Evolutionary conservation across 1,284 basidiomycete species (phyloP).

Genomic region (Megacollybia platyphylla): DNA sequence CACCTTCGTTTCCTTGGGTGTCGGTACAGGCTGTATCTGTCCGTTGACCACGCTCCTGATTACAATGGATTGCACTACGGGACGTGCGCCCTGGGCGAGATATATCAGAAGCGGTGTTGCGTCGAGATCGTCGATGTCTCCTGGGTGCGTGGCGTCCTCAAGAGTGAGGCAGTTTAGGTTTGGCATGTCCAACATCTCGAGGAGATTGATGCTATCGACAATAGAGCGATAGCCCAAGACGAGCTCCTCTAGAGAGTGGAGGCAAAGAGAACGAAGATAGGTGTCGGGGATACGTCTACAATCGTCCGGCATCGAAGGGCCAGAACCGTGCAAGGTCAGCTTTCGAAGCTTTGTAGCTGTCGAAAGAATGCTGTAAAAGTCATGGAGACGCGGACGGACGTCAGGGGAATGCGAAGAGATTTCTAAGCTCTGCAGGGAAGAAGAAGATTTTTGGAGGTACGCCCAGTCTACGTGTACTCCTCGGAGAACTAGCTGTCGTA

Average conservation of each 20-base stretch:
- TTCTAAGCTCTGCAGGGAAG: conserved; percentile 20
- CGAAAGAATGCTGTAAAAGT: conserved; percentile 25
- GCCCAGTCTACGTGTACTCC: conserved; percentile 39
- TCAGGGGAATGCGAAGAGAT: conserved; percentile 32
- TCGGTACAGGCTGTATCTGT: background rate
- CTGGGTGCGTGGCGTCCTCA: conserved; percentile 26
- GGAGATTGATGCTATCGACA: conserved; percentile 19
- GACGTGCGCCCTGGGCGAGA: conserved; percentile 19
- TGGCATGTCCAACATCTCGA: conserved; percentile 23
- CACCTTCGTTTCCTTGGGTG: background rate
- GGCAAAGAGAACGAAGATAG: conserved; percentile 13
- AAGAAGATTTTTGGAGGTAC: conserved; percentile 18
- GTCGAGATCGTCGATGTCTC: conserved; percentile 21
- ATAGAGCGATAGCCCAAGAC: conserved; percentile 24
- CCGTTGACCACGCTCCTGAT: background rate
- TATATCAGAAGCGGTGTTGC: conserved; percentile 20
- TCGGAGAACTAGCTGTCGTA: conserved; percentile 28
- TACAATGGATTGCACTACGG: background rate
- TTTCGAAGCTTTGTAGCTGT: conserved; percentile 22
- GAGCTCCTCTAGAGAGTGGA: conserved; percentile 20
- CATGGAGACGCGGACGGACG: conserved; percentile 28
- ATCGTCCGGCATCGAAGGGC: conserved; percentile 16
- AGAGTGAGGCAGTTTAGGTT: conserved; percentile 18
- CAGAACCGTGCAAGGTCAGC: conserved; percentile 32
- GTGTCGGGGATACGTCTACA: conserved; percentile 10